Evolutionary conservation across 2,329 filamentous ascomycete genomes (phyloP).

Genomic region (Curvularia verruculosa): DNA sequence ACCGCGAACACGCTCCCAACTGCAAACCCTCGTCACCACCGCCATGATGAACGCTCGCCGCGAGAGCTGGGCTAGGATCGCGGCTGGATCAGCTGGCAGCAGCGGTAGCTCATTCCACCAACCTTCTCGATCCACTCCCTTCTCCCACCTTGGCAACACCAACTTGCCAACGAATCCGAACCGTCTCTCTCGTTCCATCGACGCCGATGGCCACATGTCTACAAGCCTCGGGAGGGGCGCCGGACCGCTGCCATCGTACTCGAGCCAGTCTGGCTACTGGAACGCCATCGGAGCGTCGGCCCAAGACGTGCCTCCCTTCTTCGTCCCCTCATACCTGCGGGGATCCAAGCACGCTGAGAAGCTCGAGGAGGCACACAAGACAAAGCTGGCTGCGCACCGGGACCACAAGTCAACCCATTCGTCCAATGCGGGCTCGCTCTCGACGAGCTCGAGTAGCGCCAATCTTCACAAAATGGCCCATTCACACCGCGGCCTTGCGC

Average conservation of each 20-base stretch:
- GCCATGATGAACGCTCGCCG: slow-evolving; percentile 22
- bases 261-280: slow-evolving; percentile 54
- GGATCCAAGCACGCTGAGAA: slow-evolving; percentile 78
- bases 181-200: slow-evolving; percentile 50
- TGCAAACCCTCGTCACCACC: slow-evolving; percentile 9
- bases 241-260: slow-evolving; percentile 53
- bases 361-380: slow-evolving; percentile 72
- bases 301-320: slow-evolving; percentile 62
- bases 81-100: slow-evolving; percentile 55
- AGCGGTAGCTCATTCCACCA: slow-evolving; percentile 42
- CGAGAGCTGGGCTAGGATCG: slow-evolving; percentile 64
- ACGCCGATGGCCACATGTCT: slow-evolving; percentile 58
- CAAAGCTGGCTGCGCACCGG: slow-evolving; percentile 60
- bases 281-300: slow-evolving; percentile 32
- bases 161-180: slow-evolving; percentile 38
- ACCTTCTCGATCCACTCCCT: slow-evolving; percentile 51
- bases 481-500: slow-evolving; percentile 77
- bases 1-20: slow-evolving; percentile 52
- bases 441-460: slow-evolving; percentile 63
- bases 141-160: slow-evolving; percentile 63
- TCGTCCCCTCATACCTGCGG: slow-evolving; percentile 82
- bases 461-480: slow-evolving; percentile 67
- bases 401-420: slow-evolving; percentile 51
- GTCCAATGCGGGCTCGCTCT: slow-evolving; percentile 56
- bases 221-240: slow-evolving; percentile 51